Evolutionary conservation across 306 rosid genomes (phyloP).

Genomic region (Senna siamea): DNA sequence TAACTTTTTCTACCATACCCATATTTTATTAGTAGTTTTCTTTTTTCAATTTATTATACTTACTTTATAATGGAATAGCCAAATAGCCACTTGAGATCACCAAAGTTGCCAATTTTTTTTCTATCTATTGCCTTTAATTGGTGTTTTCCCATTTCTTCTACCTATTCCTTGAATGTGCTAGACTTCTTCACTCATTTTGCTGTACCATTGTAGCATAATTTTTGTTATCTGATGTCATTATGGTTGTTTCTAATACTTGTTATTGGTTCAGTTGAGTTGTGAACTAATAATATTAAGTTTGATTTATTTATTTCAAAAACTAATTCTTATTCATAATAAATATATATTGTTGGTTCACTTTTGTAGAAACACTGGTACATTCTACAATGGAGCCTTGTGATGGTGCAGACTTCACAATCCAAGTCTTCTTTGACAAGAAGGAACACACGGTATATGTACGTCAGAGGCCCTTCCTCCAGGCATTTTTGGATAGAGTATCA

Average conservation of each 20-base stretch:
- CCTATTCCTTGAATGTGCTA: neutral
- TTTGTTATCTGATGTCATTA: neutral
- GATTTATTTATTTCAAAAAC: neutral
- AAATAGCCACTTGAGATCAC: neutral
- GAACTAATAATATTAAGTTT: neutral
- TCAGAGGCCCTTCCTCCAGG: slow-evolving; percentile 71
- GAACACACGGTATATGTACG: slow-evolving; percentile 69
- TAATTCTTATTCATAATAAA: neutral
- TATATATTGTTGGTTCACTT: slow-evolving; percentile 26
- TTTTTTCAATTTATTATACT: neutral
- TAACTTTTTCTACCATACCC: neutral
- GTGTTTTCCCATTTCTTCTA: neutral
- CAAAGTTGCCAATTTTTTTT: neutral
- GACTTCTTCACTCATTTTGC: neutral
- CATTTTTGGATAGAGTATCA: slow-evolving; percentile 72
- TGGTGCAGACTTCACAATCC: slow-evolving; percentile 69
- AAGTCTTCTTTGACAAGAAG: slow-evolving; percentile 60
- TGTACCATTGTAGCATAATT: neutral
- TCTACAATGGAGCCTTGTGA: slow-evolving; percentile 56
- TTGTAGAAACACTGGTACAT: slow-evolving; percentile 83
- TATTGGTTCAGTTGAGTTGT: neutral
- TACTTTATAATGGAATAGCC: neutral
- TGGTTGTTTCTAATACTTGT: neutral
- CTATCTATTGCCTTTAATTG: neutral
- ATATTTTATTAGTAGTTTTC: neutral